These are phyloP conservation scores for Fusarium marasasianum DNA, from an alignment of 2,329 filamentous ascomycete genomes.

Conservation along the genomic window DNA sequence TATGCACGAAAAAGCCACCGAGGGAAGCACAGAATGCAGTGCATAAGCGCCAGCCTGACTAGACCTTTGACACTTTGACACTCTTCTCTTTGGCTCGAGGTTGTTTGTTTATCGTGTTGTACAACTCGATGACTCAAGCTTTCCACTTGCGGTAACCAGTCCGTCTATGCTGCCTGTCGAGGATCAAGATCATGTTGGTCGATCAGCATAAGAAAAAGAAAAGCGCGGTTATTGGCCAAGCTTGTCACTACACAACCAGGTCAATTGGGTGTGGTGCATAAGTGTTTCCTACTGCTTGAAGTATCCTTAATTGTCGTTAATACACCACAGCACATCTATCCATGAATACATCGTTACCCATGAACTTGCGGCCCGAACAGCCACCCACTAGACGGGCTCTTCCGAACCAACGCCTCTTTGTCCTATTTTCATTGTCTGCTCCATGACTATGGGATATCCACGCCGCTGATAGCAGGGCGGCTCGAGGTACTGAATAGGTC, in stretches of 20 bases:
- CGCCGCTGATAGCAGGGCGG: background rate
- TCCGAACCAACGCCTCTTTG: background rate
- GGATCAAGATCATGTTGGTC: conserved; percentile 21
- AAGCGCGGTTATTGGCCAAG: conserved; percentile 28
- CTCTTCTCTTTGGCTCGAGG: conserved; percentile 23
- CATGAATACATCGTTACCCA: background rate
- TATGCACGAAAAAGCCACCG: background rate
- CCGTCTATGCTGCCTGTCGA: conserved; percentile 24
- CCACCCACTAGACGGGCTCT: background rate
- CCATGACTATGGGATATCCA: background rate
- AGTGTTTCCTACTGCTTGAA: background rate
- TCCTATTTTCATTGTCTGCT: background rate
- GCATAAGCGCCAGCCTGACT: conserved; percentile 39
- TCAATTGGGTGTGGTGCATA: conserved; percentile 13
- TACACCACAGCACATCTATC: background rate
- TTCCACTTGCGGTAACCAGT: conserved; percentile 23
- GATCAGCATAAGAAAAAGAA: conserved; percentile 18
- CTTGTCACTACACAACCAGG: conserved; percentile 13
- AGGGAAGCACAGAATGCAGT: conserved; percentile 28
- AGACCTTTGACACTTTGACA: conserved; percentile 1
- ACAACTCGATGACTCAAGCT: conserved; percentile 18
- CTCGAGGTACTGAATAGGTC: conserved; percentile 1
- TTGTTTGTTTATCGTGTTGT: conserved; percentile 27
- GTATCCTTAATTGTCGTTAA: background rate
- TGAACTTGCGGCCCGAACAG: background rate